Evolutionary conservation across 371 early-diverging fungal species (phyloP), one percentile per base, ranked within the genome.

Genomic region (Mucor plumbeus): DNA sequence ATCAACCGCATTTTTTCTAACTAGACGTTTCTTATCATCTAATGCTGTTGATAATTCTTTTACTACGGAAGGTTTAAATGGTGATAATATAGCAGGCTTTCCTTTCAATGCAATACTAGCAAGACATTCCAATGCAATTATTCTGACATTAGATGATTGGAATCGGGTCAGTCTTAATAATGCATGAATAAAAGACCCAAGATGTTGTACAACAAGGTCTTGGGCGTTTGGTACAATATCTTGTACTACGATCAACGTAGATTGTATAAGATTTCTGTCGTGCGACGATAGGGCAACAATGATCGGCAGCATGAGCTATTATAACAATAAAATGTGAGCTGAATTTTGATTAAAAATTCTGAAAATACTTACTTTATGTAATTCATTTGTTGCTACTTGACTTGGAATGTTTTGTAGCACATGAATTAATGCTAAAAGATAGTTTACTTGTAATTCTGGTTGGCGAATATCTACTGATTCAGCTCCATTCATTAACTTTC

Each of bases 11-110:
- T 90, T 89, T 59, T 82, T 85, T 54, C 97, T 77, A 13, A 97
- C 96, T 33, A 87, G 41, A 36, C 95, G 85, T 75, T 95, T 95
- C n/a, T 79, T 89, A 70, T 97, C 97, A 75, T 96, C 95, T 61
- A 95, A 70, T 0, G 84, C 84, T 19, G 58, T 65, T 4, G 75
- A 75, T 31, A 94, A 74, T 31, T 86, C 88, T 33, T 79, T 72
- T 8, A 95, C 60, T 0, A 95, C 88, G 10, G 68, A 71, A 4
- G 72, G 69, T 73, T 88, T 88, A 59, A 84, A 83, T 3, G 73
- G 70, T 0, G 58, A 40, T 5, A 76, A 47, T 10, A 59, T 35
- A 7, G 62, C 68, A 1, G 57, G 36, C 26, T 70, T 70, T 11
- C 64, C 68, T 19, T 68, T 59, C 7, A 7, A 21, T 1, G 69